These are phyloP conservation scores for Venturia aucupariae DNA, from an alignment of 2,329 filamentous ascomycete species.

Conservation along the genomic window DNA sequence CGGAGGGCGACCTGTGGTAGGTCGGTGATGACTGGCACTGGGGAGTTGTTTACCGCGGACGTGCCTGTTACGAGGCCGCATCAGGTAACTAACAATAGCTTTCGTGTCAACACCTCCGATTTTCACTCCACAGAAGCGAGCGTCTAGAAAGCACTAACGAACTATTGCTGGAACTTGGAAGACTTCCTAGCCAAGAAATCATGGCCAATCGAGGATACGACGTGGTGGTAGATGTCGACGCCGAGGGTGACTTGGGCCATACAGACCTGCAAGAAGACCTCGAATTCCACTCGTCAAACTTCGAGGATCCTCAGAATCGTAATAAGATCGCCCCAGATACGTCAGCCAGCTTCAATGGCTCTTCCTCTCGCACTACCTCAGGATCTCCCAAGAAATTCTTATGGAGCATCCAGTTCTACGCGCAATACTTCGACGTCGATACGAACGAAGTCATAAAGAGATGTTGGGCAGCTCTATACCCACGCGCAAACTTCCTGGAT, in stretches of 20 bases:
- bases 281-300: conserved; percentile 94
- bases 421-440: conserved; percentile 98
- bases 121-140: background rate
- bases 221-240: conserved; percentile 94
- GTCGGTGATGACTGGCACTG: no score
- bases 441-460: conserved; percentile 79
- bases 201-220: conserved; percentile 74
- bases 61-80: background rate
- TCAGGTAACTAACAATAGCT: background rate
- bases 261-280: conserved; percentile 98
- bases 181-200: background rate
- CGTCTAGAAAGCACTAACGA: background rate
- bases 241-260: conserved; percentile 94
- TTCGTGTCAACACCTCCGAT: background rate
- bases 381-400: conserved; percentile 63
- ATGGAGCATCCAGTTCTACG: conserved; percentile 88
- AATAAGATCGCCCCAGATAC: conserved; percentile 40
- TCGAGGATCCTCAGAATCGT: conserved; percentile 47
- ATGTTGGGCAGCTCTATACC: conserved; percentile 82
- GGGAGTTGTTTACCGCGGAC: background rate
- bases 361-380: conserved; percentile 19
- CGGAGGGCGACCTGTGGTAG: no score
- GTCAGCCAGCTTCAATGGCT: conserved; percentile 21
- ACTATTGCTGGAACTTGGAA: background rate
- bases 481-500: conserved; percentile 89